Evolutionary conservation across 352 stramenopile species (phyloP).

Genomic region (Globisporangium rhizosaccharum): DNA sequence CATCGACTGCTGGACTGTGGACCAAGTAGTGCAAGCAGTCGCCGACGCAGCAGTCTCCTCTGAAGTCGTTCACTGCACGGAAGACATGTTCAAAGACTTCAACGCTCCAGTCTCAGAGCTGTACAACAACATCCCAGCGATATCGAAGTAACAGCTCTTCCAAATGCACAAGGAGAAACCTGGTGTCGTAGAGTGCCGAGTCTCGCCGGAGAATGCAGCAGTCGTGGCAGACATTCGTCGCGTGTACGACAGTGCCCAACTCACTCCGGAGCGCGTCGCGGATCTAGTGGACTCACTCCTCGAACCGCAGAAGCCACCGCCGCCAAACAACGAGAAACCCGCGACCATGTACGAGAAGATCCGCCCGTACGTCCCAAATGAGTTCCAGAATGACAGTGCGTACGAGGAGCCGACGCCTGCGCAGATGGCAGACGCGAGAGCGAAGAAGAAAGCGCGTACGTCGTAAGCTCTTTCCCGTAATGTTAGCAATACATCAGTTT

Average conservation of each 20-base stretch:
- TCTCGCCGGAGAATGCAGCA: background rate
- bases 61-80: background rate
- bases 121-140: background rate
- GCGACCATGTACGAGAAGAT: slow-evolving; percentile 9
- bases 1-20: background rate
- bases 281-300: background rate
- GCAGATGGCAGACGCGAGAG: background rate
- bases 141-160: background rate
- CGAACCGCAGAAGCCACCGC: background rate
- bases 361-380: slow-evolving; percentile 9
- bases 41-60: background rate
- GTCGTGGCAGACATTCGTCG: background rate
- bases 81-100: slow-evolving; percentile 1
- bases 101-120: background rate
- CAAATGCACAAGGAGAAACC: background rate
- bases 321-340: slow-evolving; percentile 13
- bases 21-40: background rate
- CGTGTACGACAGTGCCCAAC: background rate
- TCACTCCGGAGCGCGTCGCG: background rate
- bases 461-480: background rate
- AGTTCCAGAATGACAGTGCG: slow-evolving; percentile 6
- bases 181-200: background rate
- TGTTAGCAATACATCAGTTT: background rate
- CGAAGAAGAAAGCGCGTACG: background rate
- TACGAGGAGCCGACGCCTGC: background rate